phyloP scores from a whole-genome alignment of 495 filamentous ascomycete species.

The Tirmania nivea region DNA sequence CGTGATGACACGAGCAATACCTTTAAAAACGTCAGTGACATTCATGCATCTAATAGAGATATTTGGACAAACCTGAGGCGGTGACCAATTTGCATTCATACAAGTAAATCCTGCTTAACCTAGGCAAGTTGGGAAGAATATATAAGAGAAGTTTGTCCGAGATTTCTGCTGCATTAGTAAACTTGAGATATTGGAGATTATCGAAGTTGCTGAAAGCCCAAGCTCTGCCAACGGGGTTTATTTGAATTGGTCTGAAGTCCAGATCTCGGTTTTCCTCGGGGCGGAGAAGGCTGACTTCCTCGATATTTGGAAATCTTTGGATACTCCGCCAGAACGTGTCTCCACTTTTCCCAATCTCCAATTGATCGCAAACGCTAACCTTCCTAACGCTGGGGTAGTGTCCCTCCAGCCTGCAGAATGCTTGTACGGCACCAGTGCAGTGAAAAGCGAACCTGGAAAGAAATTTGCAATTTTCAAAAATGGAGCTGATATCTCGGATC shows the following conservation, averaged over 20 bases:
- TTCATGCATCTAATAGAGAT: neutral
- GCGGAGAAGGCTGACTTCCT: constrained; percentile 12
- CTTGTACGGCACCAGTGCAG: neutral
- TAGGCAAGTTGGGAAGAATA: constrained; percentile 4
- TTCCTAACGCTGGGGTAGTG: neutral
- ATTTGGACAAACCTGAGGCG: constrained; percentile 6
- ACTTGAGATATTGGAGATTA: constrained; percentile 7
- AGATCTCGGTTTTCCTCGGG: constrained; percentile 8
- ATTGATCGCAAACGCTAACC: neutral
- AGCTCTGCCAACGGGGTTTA: neutral
- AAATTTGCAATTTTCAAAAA: neutral
- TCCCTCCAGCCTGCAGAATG: neutral
- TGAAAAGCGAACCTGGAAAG: neutral
- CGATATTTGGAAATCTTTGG: constrained; percentile 9
- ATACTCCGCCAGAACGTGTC: constrained; percentile 5
- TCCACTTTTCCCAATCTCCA: neutral
- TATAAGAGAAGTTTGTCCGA: constrained; percentile 6
- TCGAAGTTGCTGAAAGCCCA: neutral
- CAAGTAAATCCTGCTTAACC: constrained; percentile 10
- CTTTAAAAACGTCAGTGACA: constrained; percentile 1
- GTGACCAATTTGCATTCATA: constrained; percentile 15
- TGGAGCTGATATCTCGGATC: neutral
- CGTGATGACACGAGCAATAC: constrained; percentile 9
- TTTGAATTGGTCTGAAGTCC: constrained; percentile 3
- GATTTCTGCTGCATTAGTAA: constrained; percentile 11